phyloP scores from a whole-genome alignment of 306 rosid genomes.

The Corylus avellana region DNA sequence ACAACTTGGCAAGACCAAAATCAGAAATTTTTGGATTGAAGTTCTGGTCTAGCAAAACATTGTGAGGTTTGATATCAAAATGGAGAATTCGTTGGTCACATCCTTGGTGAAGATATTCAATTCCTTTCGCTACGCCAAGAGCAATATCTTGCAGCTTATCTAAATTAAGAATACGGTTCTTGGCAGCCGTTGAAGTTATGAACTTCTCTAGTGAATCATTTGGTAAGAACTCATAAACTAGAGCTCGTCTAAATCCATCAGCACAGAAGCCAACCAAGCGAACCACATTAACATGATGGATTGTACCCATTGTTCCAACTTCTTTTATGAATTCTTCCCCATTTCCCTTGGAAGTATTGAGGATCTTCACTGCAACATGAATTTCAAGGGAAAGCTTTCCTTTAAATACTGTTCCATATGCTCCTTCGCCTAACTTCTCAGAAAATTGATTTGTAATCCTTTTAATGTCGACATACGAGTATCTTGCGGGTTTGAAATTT shows the following conservation, averaged over 20 bases:
- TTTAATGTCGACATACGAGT: slow-evolving; percentile 32
- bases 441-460: slow-evolving; percentile 25
- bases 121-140: slow-evolving; percentile 34
- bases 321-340: slow-evolving; percentile 48
- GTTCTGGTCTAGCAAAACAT: slow-evolving; percentile 32
- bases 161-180: slow-evolving; percentile 35
- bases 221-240: slow-evolving; percentile 35
- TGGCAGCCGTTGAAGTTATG: slow-evolving; percentile 23
- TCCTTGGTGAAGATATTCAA: slow-evolving; percentile 38
- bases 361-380: slow-evolving; percentile 31
- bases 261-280: slow-evolving; percentile 40
- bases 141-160: slow-evolving; percentile 10
- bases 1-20: slow-evolving; percentile 41
- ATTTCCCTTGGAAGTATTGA: slow-evolving; percentile 23
- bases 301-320: slow-evolving; percentile 37
- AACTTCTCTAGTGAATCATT: slow-evolving; percentile 41
- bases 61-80: slow-evolving; percentile 45
- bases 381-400: slow-evolving; percentile 30
- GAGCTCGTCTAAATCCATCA: slow-evolving; percentile 27
- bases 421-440: slow-evolving; percentile 20
- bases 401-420: slow-evolving; percentile 29
- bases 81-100: slow-evolving; percentile 46
- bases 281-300: slow-evolving; percentile 42
- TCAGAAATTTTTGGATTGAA: slow-evolving; percentile 42
- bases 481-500: slow-evolving; percentile 35